These are phyloP conservation scores for Colletotrichum paranaense DNA, from an alignment of 2,329 filamentous ascomycete species.

Conservation along the genomic window DNA sequence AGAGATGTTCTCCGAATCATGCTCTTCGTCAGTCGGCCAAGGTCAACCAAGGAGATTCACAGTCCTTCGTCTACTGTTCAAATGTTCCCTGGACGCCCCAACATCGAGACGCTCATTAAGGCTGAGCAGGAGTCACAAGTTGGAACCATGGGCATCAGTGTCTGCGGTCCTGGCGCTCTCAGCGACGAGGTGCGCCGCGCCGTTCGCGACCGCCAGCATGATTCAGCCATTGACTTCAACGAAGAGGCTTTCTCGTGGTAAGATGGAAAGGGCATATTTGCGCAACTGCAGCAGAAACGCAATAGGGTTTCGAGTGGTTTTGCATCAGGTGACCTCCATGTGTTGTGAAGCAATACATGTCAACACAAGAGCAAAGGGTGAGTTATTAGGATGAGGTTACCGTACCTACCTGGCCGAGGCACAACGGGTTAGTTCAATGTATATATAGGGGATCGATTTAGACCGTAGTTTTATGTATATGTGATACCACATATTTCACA, in stretches of 20 bases:
- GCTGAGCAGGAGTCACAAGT: conserved; percentile 81
- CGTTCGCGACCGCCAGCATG: conserved; percentile 72
- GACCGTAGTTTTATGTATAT: conserved; percentile 1
- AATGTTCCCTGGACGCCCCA: conserved; percentile 85
- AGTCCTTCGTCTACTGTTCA: conserved; percentile 82
- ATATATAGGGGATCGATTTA: conserved; percentile 17
- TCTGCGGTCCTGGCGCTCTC: conserved; percentile 79
- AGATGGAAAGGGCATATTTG: neutral
- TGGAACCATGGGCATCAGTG: conserved; percentile 78
- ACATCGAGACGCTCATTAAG: conserved; percentile 77
- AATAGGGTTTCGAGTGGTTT: neutral
- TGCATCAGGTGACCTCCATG: neutral
- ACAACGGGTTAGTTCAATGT: conserved; percentile 5
- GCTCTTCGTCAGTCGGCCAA: conserved; percentile 80
- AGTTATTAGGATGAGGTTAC: neutral
- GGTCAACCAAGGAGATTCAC: conserved; percentile 84
- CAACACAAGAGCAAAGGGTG: neutral
- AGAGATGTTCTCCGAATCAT: conserved; percentile 81
- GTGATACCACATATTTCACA: neutral
- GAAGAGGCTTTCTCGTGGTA: conserved; percentile 81
- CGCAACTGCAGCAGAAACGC: neutral
- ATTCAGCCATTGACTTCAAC: conserved; percentile 79
- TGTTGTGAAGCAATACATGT: neutral
- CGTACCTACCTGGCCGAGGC: neutral
- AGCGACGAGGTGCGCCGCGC: conserved; percentile 80